These are phyloP conservation scores for Colletotrichum tabaci DNA, from an alignment of 2,329 filamentous ascomycete genomes.

Conservation along the genomic window DNA sequence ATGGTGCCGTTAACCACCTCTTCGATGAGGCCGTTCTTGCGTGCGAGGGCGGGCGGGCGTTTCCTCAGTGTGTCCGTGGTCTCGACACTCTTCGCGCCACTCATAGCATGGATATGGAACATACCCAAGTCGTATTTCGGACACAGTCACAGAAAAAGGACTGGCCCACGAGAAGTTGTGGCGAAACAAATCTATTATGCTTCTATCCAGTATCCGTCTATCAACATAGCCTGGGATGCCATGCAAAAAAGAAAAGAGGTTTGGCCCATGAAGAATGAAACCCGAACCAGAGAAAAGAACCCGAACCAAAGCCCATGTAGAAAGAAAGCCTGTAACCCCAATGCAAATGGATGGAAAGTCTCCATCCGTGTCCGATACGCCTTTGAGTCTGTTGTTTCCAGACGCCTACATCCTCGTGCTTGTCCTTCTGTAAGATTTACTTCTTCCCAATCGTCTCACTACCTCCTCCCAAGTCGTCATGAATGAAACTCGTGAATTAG, in stretches of 20 bases:
- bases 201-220: conserved; percentile 40
- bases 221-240: conserved; percentile 31
- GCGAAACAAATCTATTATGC: conserved; percentile 37
- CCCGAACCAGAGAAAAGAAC: not conserved
- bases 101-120: no score
- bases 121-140: no score
- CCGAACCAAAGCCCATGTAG: not conserved
- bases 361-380: conserved; percentile 22
- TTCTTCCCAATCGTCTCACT: not conserved
- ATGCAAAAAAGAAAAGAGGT: conserved; percentile 22
- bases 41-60: conserved; percentile 22
- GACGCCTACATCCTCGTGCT: not conserved
- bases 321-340: conserved; percentile 8
- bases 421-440: conserved; percentile 22
- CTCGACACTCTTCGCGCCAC: no score
- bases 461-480: conserved; percentile 12
- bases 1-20: not conserved
- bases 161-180: not conserved
- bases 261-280: conserved; percentile 3
- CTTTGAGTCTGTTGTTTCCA: conserved; percentile 22
- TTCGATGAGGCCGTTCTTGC: conserved; percentile 8
- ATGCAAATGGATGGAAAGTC: conserved; percentile 25
- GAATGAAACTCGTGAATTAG: conserved; percentile 29
- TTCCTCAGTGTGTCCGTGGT: conserved; percentile 1
- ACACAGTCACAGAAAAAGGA: not conserved